phyloP scores from a whole-genome alignment of 2,329 filamentous ascomycete genomes.

The Zasmidium cellare region DNA sequence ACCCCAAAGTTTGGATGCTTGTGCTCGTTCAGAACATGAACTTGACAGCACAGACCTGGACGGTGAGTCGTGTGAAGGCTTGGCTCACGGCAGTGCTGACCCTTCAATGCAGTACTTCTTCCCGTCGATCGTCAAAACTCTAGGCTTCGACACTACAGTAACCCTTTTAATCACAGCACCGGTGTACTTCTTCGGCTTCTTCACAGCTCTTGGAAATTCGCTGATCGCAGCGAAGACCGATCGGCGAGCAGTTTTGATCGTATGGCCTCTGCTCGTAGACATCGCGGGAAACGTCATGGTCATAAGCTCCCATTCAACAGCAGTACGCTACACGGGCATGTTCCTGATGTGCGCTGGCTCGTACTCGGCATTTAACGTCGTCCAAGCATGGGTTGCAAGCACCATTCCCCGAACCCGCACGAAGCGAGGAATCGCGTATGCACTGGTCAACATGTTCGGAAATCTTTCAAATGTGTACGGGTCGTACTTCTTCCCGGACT shows the following conservation, averaged over 20 bases:
- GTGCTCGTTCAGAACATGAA: conserved; percentile 4
- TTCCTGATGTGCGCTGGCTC: conserved; percentile 9
- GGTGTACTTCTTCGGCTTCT: conserved; percentile 5
- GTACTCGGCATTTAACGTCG: conserved; percentile 1
- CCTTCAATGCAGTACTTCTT: no score
- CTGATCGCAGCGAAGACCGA: conserved; percentile 1
- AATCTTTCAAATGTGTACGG: conserved; percentile 5
- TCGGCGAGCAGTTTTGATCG: not conserved
- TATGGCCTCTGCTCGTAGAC: conserved; percentile 2
- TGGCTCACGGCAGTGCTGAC: no score
- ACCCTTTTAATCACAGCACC: conserved; percentile 6
- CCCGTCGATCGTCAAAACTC: conserved; percentile 5
- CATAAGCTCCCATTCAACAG: not conserved
- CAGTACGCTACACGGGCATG: conserved; percentile 1
- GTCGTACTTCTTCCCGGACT: conserved; percentile 6
- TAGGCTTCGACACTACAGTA: not conserved
- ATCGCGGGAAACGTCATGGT: conserved; percentile 8
- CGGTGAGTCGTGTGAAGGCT: no score
- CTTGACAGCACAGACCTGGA: conserved; percentile 6
- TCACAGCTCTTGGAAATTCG: conserved; percentile 1
- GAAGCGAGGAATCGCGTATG: conserved; percentile 4
- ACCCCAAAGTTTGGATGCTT: conserved; percentile 1
- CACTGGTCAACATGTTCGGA: conserved; percentile 8
- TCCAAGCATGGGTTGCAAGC: conserved; percentile 5
- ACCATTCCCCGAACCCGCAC: conserved; percentile 2